Base-by-base conservation (phyloP, 2,329 filamentous ascomycete species). In the Botryotinia globosa region DNA sequence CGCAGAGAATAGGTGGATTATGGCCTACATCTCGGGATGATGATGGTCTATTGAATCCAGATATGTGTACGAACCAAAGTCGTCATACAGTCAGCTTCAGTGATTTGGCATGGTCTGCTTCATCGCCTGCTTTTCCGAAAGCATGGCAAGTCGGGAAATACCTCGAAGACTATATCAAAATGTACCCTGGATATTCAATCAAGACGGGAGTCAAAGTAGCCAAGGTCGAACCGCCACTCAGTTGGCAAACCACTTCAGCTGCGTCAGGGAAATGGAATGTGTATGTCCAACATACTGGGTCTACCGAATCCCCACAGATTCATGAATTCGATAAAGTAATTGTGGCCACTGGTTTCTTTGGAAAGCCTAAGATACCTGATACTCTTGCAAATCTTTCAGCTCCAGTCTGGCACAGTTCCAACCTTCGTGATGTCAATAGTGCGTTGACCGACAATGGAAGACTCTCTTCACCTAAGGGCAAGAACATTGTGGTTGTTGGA, bases 81-180 rank as follows among this genome's bases (percentile, higher is more conserved):
- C 87, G 87, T 63, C 93, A 94, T 81, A 93, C 92, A 0, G 89
- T 96, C 75, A 87, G 88, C 77, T 91, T 91, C 77, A 89, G 88
- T 75, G 93, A 95, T 79, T 81, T 93, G 37, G 87, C 91, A 9
- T 97, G 93, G 93, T 84, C 87, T 4, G 82, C 85, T 8, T 82
- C 81, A 6, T 82, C 84, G 1, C 89, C 91, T 1, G 85, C 91
- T 80, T 90, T 96, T 65, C 93, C 93, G 1, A 89, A 86, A 54
- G 93, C 92, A 0, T 93, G 91, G 89, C 89, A 93, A 82, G 88
- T 95, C 6, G 92, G 92, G 1, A 84, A 83, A 37, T 97, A 97
- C 79, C 84, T 96, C 10, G 84, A 90, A 75, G 66, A 75, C 45
- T 97, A 96, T 79, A 77, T 84, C 7, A 81, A 87, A 51, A 85